phyloP scores from a whole-genome alignment of 371 early-diverging fungal genomes.

The Dipsacomyces acuminosporus region DNA sequence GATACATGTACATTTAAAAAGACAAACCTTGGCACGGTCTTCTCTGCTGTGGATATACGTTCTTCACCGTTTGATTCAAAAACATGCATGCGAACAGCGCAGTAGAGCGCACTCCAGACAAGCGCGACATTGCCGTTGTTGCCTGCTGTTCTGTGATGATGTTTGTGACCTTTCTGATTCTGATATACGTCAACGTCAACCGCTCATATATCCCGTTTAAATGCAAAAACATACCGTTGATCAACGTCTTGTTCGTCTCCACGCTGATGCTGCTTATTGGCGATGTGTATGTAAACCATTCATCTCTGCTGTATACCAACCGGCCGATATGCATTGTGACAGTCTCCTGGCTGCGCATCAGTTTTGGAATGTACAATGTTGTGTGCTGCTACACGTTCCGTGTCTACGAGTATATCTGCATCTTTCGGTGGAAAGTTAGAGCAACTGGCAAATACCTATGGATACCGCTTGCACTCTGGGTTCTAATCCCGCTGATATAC shows the following conservation, averaged over 20 bases:
- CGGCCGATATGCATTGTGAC: conserved; percentile 25
- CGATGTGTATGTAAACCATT: conserved; percentile 35
- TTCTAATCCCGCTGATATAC: conserved; percentile 9
- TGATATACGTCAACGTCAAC: conserved; percentile 19
- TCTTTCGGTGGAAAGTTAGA: conserved; percentile 19
- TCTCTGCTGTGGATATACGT: too few relatives aligned
- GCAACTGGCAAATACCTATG: conserved; percentile 18
- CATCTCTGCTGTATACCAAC: conserved; percentile 12
- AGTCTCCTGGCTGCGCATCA: conserved; percentile 39
- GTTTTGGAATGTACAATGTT: conserved; percentile 22
- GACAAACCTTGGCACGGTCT: too few relatives aligned
- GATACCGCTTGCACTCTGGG: conserved; percentile 8
- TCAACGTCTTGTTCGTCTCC: conserved; percentile 16
- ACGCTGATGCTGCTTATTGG: conserved; percentile 30
- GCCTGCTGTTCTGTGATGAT: conserved; percentile 20
- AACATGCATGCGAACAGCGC: too few relatives aligned
- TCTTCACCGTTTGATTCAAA: too few relatives aligned
- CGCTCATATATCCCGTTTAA: conserved; percentile 30
- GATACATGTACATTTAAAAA: too few relatives aligned
- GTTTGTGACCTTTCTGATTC: conserved; percentile 3
- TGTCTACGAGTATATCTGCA: conserved; percentile 36
- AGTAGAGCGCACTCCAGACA: too few relatives aligned
- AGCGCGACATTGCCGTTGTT: conserved; percentile 26
- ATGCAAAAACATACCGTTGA: conserved; percentile 38
- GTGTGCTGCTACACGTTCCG: conserved; percentile 26